Evolutionary conservation across 371 early-diverging fungal species (phyloP).

Genomic region (Circinella minor): DNA sequence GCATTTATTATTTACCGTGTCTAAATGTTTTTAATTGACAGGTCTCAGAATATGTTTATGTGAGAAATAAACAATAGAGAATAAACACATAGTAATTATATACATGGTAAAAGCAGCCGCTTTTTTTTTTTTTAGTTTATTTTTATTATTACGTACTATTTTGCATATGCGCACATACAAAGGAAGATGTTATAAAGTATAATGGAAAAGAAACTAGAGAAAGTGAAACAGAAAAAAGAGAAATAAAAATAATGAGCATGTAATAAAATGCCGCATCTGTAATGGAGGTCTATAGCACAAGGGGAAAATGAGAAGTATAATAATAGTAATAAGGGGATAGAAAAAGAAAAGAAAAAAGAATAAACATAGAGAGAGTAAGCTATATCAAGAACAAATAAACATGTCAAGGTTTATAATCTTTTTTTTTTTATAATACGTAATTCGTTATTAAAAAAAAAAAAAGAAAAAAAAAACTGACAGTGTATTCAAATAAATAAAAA

Average conservation of each 20-base stretch:
- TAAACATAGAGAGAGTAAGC: not conserved
- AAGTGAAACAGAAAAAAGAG: not conserved
- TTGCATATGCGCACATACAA: constrained; percentile 9
- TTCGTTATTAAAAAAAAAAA: not conserved
- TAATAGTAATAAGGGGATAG: not conserved
- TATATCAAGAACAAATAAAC: constrained; percentile 2
- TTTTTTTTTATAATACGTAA: not conserved
- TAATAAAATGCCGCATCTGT: not conserved
- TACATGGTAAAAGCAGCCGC: not conserved
- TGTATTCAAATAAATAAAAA: not conserved
- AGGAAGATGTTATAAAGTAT: not conserved
- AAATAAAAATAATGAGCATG: not conserved
- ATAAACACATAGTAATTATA: not conserved
- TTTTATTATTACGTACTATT: not conserved
- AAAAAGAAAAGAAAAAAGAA: not conserved
- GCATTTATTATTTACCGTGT: no score
- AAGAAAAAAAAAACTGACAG: not conserved
- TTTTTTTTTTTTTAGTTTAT: not conserved
- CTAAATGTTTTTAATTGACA: no score
- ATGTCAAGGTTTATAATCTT: not conserved
- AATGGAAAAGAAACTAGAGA: no score
- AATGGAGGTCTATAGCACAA: constrained; percentile 2
- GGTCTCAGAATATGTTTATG: no score
- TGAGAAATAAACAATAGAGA: no score
- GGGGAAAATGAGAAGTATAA: not conserved